A percentile compares a stretch with the other conserved stretches of the same genome.
These are phyloP conservation scores for Smittium culicis DNA, from an alignment of 371 early-diverging fungal species.

Conservation along the genomic window DNA sequence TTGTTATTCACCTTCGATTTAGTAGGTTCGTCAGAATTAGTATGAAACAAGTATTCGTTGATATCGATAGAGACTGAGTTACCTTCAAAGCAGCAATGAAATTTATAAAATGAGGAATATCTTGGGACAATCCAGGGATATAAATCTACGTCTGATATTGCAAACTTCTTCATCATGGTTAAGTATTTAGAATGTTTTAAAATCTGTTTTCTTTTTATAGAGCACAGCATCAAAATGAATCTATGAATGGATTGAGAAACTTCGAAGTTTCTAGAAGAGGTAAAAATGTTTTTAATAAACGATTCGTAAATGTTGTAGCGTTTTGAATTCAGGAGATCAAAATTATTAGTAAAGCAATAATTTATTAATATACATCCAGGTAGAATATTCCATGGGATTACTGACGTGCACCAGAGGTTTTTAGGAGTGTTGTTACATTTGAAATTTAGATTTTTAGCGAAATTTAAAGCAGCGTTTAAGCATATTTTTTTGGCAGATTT, in stretches of 20 bases:
- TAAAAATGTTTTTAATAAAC: neutral
- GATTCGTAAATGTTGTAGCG: neutral
- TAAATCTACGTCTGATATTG: neutral
- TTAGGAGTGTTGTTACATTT: neutral
- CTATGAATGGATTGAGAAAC: neutral
- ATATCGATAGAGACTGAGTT: neutral
- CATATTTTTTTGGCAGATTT: neutral
- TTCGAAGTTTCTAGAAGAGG: neutral
- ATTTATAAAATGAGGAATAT: neutral
- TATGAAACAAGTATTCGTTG: neutral
- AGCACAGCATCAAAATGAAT: neutral
- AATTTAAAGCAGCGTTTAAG: neutral
- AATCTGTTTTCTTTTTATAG: neutral
- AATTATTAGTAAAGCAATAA: neutral
- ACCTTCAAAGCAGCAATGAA: neutral
- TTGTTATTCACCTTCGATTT: too few relatives aligned
- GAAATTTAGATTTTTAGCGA: neutral
- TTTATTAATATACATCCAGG: neutral
- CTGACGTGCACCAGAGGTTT: neutral
- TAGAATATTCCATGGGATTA: neutral
- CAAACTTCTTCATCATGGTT: neutral
- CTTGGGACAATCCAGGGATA: constrained; percentile 2
- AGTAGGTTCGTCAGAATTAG: too few relatives aligned
- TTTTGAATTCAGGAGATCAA: neutral
- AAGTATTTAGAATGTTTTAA: neutral